Conservation (phyloP, 2,329 filamentous ascomycete genomes). For the Calycina herbarum region DNA sequence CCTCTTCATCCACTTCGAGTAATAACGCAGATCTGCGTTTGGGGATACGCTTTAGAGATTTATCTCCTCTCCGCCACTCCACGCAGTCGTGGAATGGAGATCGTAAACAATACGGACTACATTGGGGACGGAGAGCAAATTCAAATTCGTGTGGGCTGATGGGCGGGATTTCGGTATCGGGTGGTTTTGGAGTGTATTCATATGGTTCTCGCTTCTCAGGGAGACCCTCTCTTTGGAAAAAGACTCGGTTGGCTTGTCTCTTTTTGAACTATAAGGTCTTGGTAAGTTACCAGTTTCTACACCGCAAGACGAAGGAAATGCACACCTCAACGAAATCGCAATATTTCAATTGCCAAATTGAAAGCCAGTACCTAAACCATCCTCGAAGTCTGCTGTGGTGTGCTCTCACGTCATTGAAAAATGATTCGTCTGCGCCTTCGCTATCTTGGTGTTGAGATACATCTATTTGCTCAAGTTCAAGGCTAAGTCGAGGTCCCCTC, state of each 20-base stretch:
- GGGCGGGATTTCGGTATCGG: background rate
- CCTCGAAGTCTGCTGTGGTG: background rate
- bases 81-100: background rate
- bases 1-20: background rate
- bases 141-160: background rate
- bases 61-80: background rate
- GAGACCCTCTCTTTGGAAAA: background rate
- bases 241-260: background rate
- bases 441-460: background rate
- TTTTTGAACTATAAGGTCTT: background rate
- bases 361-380: background rate
- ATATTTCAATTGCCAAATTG: background rate
- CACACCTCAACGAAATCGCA: background rate
- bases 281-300: background rate
- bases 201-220: background rate
- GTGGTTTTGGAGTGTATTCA: background rate
- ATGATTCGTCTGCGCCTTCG: background rate
- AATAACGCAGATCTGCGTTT: background rate
- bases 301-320: background rate
- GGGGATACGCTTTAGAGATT: background rate
- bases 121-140: background rate
- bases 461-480: background rate
- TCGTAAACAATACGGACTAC: background rate
- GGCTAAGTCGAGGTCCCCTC: background rate
- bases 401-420: no score